Evolutionary conservation across 305 asterid genomes (phyloP).

Genomic region (Solanum chacoense): DNA sequence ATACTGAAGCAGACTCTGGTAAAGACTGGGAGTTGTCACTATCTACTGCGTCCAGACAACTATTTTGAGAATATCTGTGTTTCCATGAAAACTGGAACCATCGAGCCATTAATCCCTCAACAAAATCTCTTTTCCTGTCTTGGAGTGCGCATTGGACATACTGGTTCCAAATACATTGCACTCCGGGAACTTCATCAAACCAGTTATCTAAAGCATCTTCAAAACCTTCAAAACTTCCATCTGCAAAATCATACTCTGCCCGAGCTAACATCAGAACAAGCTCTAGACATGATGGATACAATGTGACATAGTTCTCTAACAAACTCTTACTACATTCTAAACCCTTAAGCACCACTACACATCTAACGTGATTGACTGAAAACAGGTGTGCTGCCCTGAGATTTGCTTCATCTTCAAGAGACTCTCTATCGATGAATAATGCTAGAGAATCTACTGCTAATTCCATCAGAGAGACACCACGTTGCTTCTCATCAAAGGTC

Average conservation of each 20-base stretch:
- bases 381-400: conserved; percentile 32
- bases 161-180: conserved; percentile 43
- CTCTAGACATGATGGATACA: conserved; percentile 39
- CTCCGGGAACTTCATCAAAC: conserved; percentile 30
- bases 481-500: conserved; percentile 29
- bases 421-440: conserved; percentile 12
- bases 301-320: conserved; percentile 22
- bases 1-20: conserved; percentile 7
- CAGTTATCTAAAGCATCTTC: conserved; percentile 34
- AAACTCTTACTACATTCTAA: conserved; percentile 25
- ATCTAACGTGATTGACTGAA: conserved; percentile 36
- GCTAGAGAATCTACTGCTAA: conserved; percentile 34
- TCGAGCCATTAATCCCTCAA: conserved; percentile 26
- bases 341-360: conserved; percentile 32
- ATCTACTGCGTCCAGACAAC: background rate
- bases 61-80: conserved; percentile 1
- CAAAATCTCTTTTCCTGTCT: conserved; percentile 19
- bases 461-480: conserved; percentile 25
- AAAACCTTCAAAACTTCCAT: conserved; percentile 24
- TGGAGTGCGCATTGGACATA: conserved; percentile 26
- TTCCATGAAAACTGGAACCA: conserved; percentile 23
- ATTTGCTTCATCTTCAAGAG: conserved; percentile 26
- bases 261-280: conserved; percentile 36
- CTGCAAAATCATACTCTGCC: conserved; percentile 14
- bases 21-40: background rate